Evolutionary conservation across 768 basidiomycete genomes (phyloP), one percentile per base, ranked within the genome.

Genomic region (Serpula lacrymans): DNA sequence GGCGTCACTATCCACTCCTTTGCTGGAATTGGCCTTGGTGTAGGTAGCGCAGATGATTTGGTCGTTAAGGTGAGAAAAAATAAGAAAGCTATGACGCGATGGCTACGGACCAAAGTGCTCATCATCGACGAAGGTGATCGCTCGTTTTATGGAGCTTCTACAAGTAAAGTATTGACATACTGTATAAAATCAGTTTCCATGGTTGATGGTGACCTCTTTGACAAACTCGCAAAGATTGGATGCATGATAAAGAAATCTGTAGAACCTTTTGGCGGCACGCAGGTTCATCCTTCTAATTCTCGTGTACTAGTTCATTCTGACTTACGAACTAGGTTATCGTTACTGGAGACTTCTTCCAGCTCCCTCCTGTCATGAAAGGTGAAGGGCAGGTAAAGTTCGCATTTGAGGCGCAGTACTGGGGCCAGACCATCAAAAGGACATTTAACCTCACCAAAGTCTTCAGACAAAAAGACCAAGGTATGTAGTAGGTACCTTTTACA

Each of bases 261-360:
- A 0, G 66, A 70, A 25, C 89, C 96, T 0, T 98, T 97, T 45
- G 96, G 96, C 26, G 96, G 91, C 2, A 94, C 98, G 20, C 95
- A 98, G 72, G 87, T 87, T 25, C 8, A 58, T 39, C 12, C 11
- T 36, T 23, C 18, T 3, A 3, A 1, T 24, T n/a, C 21, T 30
- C 17, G 1, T 25, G 9, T 46, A 18, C 14, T 27, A 22, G 10
- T 22, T 28, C 30, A 30, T 16, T 16, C 34, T 29, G 33, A 24
- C 17, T 29, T 11, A 12, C 20, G 20, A 21, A 33, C 31, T 55
- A 92, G 88, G 65, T 97, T 28, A 72, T 98, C 45, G 83, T 97
- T 17, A 95, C 93, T 2, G 96, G 96, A 6, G 96, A 99, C 58
- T 98, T 98, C 68, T 97, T 98, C 68, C 95, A 99, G 59, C 77